phyloP scores from a whole-genome alignment of 1,284 basidiomycete genomes.

The Schizopora paradoxa region DNA sequence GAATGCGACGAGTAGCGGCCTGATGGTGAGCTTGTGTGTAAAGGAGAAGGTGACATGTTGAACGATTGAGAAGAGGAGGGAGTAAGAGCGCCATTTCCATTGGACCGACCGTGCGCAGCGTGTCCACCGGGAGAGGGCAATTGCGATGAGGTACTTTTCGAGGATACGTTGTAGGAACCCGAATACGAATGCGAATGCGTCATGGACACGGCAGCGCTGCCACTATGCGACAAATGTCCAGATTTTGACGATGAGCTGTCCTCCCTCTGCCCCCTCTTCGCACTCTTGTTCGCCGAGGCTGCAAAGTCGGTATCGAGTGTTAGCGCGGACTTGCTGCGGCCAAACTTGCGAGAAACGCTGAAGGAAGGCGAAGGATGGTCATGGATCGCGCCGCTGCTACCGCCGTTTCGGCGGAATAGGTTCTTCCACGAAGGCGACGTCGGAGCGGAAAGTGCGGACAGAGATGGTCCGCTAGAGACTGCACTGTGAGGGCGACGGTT shows the following conservation, averaged over 20 bases:
- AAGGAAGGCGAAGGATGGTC: too few relatives aligned
- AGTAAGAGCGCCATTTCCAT: too few relatives aligned
- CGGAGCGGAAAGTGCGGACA: too few relatives aligned
- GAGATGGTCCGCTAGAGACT: too few relatives aligned
- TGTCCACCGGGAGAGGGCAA: too few relatives aligned
- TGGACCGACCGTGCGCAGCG: too few relatives aligned
- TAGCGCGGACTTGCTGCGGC: constrained; percentile 16
- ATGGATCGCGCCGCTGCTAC: too few relatives aligned
- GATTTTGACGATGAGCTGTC: neutral
- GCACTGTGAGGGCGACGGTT: too few relatives aligned
- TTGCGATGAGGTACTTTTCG: too few relatives aligned
- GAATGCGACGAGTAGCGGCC: constrained; percentile 24
- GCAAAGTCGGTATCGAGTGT: constrained; percentile 17
- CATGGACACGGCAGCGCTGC: constrained; percentile 2
- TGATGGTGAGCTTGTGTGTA: neutral
- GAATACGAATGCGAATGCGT: constrained; percentile 16
- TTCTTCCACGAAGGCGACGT: constrained; percentile 18
- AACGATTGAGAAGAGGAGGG: too few relatives aligned
- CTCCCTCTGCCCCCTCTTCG: constrained; percentile 1
- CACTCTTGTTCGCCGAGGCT: constrained; percentile 1
- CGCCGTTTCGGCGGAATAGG: constrained; percentile 15
- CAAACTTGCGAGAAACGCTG: constrained; percentile 13
- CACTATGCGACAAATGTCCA: constrained; percentile 2
- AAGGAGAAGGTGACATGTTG: neutral
- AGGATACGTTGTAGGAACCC: constrained; percentile 13